These are phyloP conservation scores for Colletotrichum paranaense DNA, from an alignment of 2,329 filamentous ascomycete genomes.

Conservation along the genomic window DNA sequence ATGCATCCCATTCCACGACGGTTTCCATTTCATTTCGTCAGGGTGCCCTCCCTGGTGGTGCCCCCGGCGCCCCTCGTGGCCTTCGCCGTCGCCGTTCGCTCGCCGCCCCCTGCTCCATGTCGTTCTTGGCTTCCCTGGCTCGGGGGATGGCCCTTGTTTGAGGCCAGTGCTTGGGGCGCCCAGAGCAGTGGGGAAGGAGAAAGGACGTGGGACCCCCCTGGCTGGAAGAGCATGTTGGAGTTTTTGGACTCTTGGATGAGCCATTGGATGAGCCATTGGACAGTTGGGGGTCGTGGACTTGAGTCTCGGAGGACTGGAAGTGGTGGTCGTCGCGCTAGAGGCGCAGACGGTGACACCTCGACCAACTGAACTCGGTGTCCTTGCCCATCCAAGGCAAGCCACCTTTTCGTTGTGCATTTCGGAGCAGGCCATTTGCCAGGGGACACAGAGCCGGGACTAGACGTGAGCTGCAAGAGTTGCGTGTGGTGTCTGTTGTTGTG, in stretches of 20 bases:
- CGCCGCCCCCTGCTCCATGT: constrained; percentile 10
- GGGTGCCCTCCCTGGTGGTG: background rate
- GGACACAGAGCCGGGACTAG: constrained; percentile 8
- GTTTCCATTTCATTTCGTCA: background rate
- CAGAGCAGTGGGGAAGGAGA: constrained; percentile 16
- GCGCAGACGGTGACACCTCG: constrained; percentile 13
- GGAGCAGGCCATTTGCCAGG: background rate
- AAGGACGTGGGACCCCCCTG: constrained; percentile 4
- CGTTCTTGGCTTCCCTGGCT: background rate
- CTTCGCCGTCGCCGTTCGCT: constrained; percentile 2
- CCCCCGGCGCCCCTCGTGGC: background rate
- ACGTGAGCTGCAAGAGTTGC: background rate
- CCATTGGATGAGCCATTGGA: background rate
- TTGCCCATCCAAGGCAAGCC: constrained; percentile 21
- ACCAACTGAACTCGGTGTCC: constrained; percentile 23
- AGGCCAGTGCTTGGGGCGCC: constrained; percentile 29
- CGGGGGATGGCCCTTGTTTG: constrained; percentile 31
- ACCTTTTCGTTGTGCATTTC: background rate
- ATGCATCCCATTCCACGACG: background rate
- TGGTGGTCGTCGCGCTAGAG: background rate
- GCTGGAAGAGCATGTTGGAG: background rate
- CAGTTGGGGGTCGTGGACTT: constrained; percentile 8
- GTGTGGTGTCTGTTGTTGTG: background rate
- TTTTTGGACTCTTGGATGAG: no score
- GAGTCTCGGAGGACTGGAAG: no score